Base-by-base conservation (phyloP, 2,329 filamentous ascomycete genomes). In the Aspergillus felis region DNA sequence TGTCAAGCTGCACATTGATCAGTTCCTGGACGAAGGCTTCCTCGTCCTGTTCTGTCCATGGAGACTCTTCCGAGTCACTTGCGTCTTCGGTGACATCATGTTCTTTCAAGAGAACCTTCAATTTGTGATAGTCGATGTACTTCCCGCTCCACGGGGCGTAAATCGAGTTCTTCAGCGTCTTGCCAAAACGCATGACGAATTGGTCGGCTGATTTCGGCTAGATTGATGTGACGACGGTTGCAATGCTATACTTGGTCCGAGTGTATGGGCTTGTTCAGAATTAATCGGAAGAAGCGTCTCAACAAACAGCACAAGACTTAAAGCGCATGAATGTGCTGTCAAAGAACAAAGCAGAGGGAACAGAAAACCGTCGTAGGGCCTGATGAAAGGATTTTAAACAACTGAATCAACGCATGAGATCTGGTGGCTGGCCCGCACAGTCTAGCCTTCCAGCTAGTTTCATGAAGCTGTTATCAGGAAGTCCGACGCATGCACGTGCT, bases 41-140 rank as follows among this genome's bases (percentile, higher is more conserved):
- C 81, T 97, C 94, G 73, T 99, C 94, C 50, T 92, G 87, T 68
- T 96, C 92, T 27, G 92, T 96, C 94, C 94, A 99, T 44, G 76
- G 68, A 58, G 85, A 80, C 53, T 80, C 81, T 54, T 84, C 81
- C 24, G 88, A 87, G 53, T 75, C 72, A 58, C 75, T 76, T 32
- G 68, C 71, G 62, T 73, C 74, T 38, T 73, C 76, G 46, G 77
- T 80, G 56, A 76, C 69, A 63, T 82, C 80, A 71, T 91, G 86
- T 74, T 97, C 94, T 62, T 91, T 88, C 59, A 99, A 80, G 58
- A 99, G 83, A 69, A 83, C 82, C 82, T 97, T 97, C 64, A 99
- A 87, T 82, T 93, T 96, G 67, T 84, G 80, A 76, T 99, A 99
- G 79, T 97, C 92, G 71, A 99, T 91, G 80, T 99, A 97, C 70